Evolutionary conservation across 129 eudicot genomes (phyloP), one percentile per base, ranked within the genome.

Genomic region (Mikania micrantha): DNA sequence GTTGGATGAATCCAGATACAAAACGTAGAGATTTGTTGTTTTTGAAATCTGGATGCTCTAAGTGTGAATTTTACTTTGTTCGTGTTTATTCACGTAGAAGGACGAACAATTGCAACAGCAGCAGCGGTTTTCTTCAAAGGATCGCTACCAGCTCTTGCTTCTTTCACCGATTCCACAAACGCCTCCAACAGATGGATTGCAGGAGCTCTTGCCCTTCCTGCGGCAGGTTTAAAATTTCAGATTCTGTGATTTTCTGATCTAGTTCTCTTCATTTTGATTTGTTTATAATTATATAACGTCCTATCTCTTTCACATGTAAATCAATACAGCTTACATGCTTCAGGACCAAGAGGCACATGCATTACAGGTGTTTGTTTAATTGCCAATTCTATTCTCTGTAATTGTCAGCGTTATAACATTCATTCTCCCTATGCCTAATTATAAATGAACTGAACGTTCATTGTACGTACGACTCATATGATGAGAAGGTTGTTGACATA

Each of bases 301-400:
- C 47, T 11, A 1, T 60, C 20, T 41, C 6, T 49, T 63, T 42
- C 40, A 34, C 28, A 19, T 81, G 41, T 69, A 70, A 56, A 35
- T 70, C 50, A 49, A 67, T 69, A 52, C 68, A 94, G 99, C 84
- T 49, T 86, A 86, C 77, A 86, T 94, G 97, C 86, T 89, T 73
- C 92, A 82, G 67, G 97, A 94, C 35, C 90, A 89, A 70, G 99
- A 89, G 74, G 99, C 93, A 61, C 73, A 81, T 75, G 99, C 99
- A 49, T 78, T 88, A 22, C 90, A 83, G 97, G 99, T 89, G 82
- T 34, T 56, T 4, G n/a, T 21, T 48, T 3, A 42, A 31, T 25
- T 49, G 67, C 11, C 29, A 22, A 65, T 58, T 67, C 59, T 62
- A 17, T 58, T 73, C 39, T 16, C 19, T 2, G 19, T 47, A 53